Conservation (phyloP, 1,284 basidiomycete genomes). For the Quambalaria eucalypti region DNA sequence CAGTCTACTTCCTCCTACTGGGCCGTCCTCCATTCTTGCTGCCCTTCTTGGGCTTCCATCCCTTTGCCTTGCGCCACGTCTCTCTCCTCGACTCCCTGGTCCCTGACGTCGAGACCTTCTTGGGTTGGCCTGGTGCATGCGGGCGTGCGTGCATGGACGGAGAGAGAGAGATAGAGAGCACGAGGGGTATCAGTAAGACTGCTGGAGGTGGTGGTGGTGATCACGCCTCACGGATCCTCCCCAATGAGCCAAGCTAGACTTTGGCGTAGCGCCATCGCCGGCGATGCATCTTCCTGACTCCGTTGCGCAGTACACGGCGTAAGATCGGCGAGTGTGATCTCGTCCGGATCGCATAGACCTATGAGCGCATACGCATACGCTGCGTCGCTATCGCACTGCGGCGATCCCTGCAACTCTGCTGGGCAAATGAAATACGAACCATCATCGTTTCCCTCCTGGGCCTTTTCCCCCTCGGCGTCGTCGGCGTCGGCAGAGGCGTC, state of each 20-base stretch:
- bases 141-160: neutral
- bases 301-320: no score
- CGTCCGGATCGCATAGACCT: neutral
- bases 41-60: slow-evolving; percentile 27
- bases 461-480: slow-evolving; percentile 47
- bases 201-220: no score
- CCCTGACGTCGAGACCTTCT: slow-evolving; percentile 33
- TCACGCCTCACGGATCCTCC: no score
- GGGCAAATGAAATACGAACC: neutral
- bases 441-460: slow-evolving; percentile 16
- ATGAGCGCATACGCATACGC: neutral
- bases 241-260: no score
- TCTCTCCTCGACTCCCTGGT: slow-evolving; percentile 33
- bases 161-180: neutral
- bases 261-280: no score
- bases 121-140: neutral
- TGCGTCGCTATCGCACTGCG: neutral
- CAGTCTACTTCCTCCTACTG: slow-evolving; percentile 28
- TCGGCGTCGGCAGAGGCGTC: no score
- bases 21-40: slow-evolving; percentile 29
- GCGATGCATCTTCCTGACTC: no score
- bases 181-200: neutral
- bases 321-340: no score
- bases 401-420: neutral
- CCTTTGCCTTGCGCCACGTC: slow-evolving; percentile 25